phyloP scores from a whole-genome alignment of 1,139 yeast species.

The Sugiyamaella sp. region DNA sequence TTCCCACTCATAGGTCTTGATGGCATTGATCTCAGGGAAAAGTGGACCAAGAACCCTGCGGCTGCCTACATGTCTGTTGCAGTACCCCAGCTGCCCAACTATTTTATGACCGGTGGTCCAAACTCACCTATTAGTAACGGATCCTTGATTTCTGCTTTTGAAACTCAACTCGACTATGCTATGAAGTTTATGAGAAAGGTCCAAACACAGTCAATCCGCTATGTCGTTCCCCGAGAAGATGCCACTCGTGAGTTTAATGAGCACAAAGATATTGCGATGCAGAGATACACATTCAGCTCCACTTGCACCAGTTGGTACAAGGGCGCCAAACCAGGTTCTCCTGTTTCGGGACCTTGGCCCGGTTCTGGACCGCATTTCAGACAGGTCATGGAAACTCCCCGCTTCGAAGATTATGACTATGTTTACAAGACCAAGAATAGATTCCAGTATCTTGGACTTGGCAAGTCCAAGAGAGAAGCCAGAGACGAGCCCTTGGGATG shows the following conservation, averaged over 20 bases:
- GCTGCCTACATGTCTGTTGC: slow-evolving; percentile 32
- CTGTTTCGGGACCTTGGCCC: slow-evolving; percentile 32
- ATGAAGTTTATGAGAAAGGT: slow-evolving; percentile 30
- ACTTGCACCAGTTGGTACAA: slow-evolving; percentile 33
- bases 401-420: slow-evolving; percentile 33
- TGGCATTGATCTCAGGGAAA: slow-evolving; percentile 13
- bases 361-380: slow-evolving; percentile 32
- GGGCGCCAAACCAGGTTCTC: slow-evolving; percentile 26
- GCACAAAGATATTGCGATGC: slow-evolving; percentile 25
- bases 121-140: slow-evolving; percentile 30
- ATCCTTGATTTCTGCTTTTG: slow-evolving; percentile 21
- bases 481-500: background rate
- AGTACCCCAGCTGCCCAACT: slow-evolving; percentile 34
- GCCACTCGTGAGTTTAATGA: slow-evolving; percentile 30
- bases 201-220: slow-evolving; percentile 26
- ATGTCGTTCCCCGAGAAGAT: slow-evolving; percentile 28
- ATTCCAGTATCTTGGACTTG: slow-evolving; percentile 2
- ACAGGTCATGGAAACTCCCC: slow-evolving; percentile 26
- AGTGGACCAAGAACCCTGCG: slow-evolving; percentile 8
- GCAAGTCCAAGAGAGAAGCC: background rate
- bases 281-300: slow-evolving; percentile 26
- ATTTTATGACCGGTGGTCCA: slow-evolving; percentile 32
- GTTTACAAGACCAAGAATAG: slow-evolving; percentile 8
- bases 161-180: slow-evolving; percentile 30
- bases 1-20: slow-evolving; percentile 27